Conservation (phyloP, 2,329 filamentous ascomycete genomes). For the Colletotrichum nymphaeae region DNA sequence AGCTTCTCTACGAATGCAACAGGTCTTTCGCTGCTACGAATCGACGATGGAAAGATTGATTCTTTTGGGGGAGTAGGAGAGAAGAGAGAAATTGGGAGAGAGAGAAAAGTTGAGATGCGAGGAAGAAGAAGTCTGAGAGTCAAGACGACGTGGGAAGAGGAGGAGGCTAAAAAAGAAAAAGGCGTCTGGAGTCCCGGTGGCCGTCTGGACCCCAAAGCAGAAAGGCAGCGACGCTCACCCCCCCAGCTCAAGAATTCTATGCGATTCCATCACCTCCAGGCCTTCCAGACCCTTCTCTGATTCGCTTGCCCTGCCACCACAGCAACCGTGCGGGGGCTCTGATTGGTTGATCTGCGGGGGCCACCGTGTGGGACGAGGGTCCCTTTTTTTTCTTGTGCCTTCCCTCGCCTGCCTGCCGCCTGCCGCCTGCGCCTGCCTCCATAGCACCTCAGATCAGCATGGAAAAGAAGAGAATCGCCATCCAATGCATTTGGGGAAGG, state of each 20-base stretch:
- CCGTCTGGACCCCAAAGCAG: neutral
- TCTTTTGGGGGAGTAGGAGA: conserved; percentile 36
- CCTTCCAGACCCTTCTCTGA: conserved; percentile 39
- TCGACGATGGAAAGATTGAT: conserved; percentile 37
- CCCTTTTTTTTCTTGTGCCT: conserved; percentile 11
- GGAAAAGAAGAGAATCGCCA: conserved; percentile 32
- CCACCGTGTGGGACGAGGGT: conserved; percentile 10
- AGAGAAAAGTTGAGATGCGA: conserved; percentile 26
- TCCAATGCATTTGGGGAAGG: conserved; percentile 10
- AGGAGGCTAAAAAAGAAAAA: conserved; percentile 51
- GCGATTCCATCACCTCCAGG: conserved; percentile 53
- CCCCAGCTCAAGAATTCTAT: conserved; percentile 54
- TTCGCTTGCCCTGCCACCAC: conserved; percentile 40
- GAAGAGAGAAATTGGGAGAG: conserved; percentile 25
- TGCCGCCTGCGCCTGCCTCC: neutral
- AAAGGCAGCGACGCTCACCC: conserved; percentile 36
- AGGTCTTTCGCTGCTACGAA: conserved; percentile 42
- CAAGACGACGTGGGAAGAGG: conserved; percentile 36
- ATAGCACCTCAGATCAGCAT: neutral
- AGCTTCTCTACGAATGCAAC: conserved; percentile 32
- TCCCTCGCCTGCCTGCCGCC: neutral
- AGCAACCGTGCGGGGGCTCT: conserved; percentile 36
- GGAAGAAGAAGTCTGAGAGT: conserved; percentile 31
- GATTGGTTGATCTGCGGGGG: conserved; percentile 34
- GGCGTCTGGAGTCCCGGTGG: conserved; percentile 24